Evolutionary conservation across 1,284 basidiomycete genomes (phyloP).

Genomic region (Pisolithus thermaeus): DNA sequence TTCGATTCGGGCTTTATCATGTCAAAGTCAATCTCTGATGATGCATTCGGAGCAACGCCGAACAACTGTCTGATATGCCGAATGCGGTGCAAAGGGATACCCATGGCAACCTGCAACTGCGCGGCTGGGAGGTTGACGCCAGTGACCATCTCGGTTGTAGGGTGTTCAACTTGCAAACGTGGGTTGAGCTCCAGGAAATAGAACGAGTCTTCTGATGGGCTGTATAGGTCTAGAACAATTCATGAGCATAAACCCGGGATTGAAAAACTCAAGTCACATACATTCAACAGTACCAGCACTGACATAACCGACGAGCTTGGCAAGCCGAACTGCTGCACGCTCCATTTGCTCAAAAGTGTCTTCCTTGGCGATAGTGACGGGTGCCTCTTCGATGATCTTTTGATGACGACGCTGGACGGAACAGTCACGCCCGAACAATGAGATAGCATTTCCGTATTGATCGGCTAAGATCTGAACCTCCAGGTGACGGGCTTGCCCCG

Average conservation of each 20-base stretch:
- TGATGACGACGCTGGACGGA: constrained; percentile 99
- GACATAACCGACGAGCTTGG: constrained; percentile 98
- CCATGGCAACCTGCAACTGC: constrained; percentile 98
- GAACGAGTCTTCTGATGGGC: constrained; percentile 88
- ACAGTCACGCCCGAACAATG: constrained; percentile 98
- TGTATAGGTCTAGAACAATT: constrained; percentile 77
- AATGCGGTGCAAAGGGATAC: constrained; percentile 93
- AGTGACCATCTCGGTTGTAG: constrained; percentile 99
- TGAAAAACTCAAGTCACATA: constrained; percentile 32
- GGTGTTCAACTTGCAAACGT: constrained; percentile 98
- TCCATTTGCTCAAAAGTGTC: constrained; percentile 97
- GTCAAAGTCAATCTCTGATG: constrained; percentile 95
- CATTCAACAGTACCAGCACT: constrained; percentile 99
- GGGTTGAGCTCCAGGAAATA: constrained; percentile 99
- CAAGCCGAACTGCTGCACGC: constrained; percentile 93
- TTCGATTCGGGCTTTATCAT: constrained; percentile 84
- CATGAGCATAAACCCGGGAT: not conserved
- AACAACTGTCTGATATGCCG: constrained; percentile 96
- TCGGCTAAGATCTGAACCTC: constrained; percentile 99
- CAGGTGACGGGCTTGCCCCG: constrained; percentile 93
- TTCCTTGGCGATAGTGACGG: constrained; percentile 92
- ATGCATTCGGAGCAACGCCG: constrained; percentile 83
- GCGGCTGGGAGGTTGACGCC: constrained; percentile 98
- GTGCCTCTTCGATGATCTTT: constrained; percentile 99
- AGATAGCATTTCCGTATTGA: constrained; percentile 99